Evolutionary conservation across 1,284 basidiomycete genomes (phyloP).

Genomic region (Ganoderma sinense): DNA sequence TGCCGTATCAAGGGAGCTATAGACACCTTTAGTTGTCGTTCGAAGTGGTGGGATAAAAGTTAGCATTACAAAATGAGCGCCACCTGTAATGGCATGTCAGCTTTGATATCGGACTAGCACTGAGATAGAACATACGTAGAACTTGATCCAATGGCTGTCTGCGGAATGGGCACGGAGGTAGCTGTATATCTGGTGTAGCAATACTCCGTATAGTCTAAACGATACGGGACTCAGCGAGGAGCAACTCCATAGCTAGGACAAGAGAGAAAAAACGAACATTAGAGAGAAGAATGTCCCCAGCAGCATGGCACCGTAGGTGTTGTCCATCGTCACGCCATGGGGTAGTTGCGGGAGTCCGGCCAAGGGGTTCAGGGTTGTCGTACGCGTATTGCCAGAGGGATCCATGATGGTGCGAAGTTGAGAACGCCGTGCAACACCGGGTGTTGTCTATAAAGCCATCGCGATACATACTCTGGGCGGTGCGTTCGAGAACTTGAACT

Average conservation of each 20-base stretch:
- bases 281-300: constrained; percentile 3
- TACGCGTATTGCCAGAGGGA: neutral
- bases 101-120: no score
- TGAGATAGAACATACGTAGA: neutral
- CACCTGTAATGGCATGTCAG: neutral
- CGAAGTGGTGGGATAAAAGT: no score
- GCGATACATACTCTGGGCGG: neutral
- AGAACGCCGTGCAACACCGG: neutral
- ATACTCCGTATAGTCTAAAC: neutral
- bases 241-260: neutral
- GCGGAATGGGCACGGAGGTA: neutral
- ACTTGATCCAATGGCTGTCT: neutral
- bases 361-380: neutral
- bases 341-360: neutral
- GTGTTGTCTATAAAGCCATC: neutral
- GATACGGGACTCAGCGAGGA: neutral
- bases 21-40: no score
- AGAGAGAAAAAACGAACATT: neutral
- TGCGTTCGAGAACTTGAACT: neutral
- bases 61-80: no score
- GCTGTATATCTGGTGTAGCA: neutral
- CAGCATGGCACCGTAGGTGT: constrained; percentile 16
- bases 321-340: constrained; percentile 2
- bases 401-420: neutral
- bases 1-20: no score